phyloP scores from a whole-genome alignment of 352 stramenopile genomes.

The Globisporangium echinulatum region DNA sequence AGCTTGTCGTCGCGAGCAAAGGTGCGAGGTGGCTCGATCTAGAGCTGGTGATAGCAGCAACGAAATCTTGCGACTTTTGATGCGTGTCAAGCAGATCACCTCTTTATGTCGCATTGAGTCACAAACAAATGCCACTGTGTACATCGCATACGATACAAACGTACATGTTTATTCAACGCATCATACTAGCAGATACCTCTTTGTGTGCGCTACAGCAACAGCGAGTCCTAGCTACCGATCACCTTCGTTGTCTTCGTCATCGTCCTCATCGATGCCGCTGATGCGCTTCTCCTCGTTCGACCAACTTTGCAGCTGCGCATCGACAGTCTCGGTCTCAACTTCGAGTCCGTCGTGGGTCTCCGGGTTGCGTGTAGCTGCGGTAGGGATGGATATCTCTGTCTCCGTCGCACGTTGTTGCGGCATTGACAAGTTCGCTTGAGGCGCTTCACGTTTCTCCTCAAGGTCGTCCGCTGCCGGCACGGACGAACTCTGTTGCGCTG shows the following conservation, averaged over 20 bases:
- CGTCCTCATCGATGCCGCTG: not conserved
- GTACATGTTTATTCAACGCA: no score
- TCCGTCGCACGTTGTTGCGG: no score
- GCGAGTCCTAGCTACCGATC: not conserved
- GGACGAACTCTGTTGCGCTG: no score
- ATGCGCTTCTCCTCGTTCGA: not conserved
- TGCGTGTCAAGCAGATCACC: no score
- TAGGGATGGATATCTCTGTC: no score
- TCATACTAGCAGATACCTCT: not conserved
- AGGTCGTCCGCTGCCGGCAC: not conserved
- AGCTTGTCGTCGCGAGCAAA: not conserved
- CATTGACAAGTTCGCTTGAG: not conserved
- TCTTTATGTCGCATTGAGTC: not conserved
- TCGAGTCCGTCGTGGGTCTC: slow-evolving; percentile 1
- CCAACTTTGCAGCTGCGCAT: not conserved
- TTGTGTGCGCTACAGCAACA: not conserved
- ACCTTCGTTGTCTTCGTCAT: not conserved
- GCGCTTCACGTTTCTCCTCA: not conserved
- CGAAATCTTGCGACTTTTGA: no score
- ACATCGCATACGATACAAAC: no score
- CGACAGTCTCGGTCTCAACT: not conserved
- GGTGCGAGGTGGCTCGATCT: no score
- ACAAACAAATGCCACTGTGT: no score
- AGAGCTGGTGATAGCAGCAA: no score
- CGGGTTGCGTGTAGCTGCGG: not conserved